phyloP scores from a whole-genome alignment of 164 flowering plant species.

The Chimonanthus praecox region DNA sequence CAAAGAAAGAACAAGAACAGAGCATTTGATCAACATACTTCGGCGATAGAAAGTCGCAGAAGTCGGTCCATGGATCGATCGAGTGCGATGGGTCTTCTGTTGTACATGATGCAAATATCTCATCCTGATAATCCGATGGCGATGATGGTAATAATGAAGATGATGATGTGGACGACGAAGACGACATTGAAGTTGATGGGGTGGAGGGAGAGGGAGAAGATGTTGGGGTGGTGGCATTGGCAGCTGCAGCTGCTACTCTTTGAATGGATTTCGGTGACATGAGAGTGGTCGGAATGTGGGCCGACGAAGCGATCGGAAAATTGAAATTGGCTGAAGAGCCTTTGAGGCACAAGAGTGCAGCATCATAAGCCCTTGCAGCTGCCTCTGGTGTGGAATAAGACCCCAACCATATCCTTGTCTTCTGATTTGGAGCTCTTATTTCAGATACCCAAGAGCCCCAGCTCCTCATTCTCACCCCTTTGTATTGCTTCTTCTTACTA shows the following conservation, averaged over 20 bases:
- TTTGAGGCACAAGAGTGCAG: conserved; percentile 85
- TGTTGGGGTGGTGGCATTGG: conserved; percentile 19
- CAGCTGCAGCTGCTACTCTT: conserved; percentile 83
- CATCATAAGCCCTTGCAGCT: conserved; percentile 96
- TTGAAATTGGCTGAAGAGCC: conserved; percentile 83
- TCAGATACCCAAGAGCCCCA: conserved; percentile 98
- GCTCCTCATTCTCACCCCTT: conserved; percentile 95
- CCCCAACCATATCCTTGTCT: conserved; percentile 85
- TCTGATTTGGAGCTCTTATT: conserved; percentile 87
- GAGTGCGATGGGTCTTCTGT: conserved; percentile 8
- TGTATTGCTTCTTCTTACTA: conserved; percentile 57
- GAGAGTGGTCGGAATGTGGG: conserved; percentile 15
- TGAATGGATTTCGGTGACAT: conserved; percentile 88
- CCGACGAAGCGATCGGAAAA: conserved; percentile 47
- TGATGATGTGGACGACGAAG: neutral
- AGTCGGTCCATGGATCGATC: conserved; percentile 17
- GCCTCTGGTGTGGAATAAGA: conserved; percentile 90
- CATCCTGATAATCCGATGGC: conserved; percentile 10
- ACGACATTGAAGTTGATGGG: neutral
- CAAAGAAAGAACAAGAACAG: conserved; percentile 5
- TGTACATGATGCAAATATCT: conserved; percentile 1
- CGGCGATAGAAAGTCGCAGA: conserved; percentile 19
- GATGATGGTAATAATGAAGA: conserved; percentile 8
- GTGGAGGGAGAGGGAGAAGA: conserved; percentile 1
- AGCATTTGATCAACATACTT: conserved; percentile 18